Evolutionary conservation across 176 grass and related monocot genomes (phyloP), one percentile per base, ranked within the genome.

Genomic region (Secale cereale): DNA sequence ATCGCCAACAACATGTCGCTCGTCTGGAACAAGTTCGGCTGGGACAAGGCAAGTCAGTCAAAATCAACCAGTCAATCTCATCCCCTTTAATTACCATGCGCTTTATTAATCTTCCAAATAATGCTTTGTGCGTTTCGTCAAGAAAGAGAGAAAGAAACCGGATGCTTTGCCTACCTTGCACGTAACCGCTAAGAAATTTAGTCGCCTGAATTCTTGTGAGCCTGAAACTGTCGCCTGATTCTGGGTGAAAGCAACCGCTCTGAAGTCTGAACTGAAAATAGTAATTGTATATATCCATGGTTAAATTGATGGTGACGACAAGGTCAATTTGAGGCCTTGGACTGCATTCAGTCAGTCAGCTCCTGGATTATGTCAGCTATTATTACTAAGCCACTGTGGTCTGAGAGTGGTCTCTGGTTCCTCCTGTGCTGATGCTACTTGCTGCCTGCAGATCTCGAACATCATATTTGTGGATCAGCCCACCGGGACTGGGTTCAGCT

Each of bases 401-500:
- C 59, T 25, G n/a, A 12, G 59, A 61, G n/a, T 61, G 59, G n/a
- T 61, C 9, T 65, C 23, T 66, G 31, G 10, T 19, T 65, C 29
- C 20, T 29, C 23, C 0, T 31, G 13, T 48, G 80, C 45, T 83
- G 63, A 81, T 78, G 65, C 31, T n/a, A 29, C 3, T 69, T 68
- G 4, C 62, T 82, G 9, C 65, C 27, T 88, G 83, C 81, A 95
- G 95, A 92, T 92, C 10, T 98, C 95, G 33, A 98, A 98, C 54
- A 90, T 98, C 64, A 86, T 98, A 82, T 98, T 93, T 78, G 95
- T 98, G 10, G 95, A 98, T 65, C 92, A 98, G 79, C 95, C 95
- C 16, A 94, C 93, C 35, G 95, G 95, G 63, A 98, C 95, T 52
- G 95, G 91, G 61, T 98, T 94, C 37, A 98, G 95, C 87, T 98